Evolutionary conservation across 2,329 filamentous ascomycete species (phyloP).

Genomic region (Colletotrichum spinosum): DNA sequence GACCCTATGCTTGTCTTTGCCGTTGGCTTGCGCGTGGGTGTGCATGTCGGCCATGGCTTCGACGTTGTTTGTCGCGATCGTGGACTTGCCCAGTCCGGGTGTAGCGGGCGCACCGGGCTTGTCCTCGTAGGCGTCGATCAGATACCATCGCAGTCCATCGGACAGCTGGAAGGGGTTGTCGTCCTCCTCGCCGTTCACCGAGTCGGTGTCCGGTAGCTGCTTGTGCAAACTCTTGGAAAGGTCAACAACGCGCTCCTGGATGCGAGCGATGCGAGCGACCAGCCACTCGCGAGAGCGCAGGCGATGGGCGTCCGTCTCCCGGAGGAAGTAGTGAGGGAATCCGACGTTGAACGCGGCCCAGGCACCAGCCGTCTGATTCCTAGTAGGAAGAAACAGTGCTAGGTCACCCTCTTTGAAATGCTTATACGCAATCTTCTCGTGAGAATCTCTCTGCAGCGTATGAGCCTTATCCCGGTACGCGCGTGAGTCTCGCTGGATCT

Average conservation of each 20-base stretch:
- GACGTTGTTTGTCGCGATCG: constrained; percentile 87
- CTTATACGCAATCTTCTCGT: constrained; percentile 95
- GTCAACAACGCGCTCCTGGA: constrained; percentile 94
- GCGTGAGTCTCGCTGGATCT: constrained; percentile 90
- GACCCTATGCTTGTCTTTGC: constrained; percentile 58
- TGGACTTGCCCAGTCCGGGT: constrained; percentile 90
- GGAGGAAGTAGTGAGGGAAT: constrained; percentile 95
- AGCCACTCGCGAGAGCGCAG: constrained; percentile 91
- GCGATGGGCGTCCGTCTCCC: constrained; percentile 90
- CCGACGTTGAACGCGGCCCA: constrained; percentile 99
- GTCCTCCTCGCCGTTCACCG: constrained; percentile 73
- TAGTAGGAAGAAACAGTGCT: constrained; percentile 91
- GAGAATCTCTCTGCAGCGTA: constrained; percentile 82
- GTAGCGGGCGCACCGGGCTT: constrained; percentile 93
- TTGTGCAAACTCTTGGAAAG: constrained; percentile 79
- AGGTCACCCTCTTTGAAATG: constrained; percentile 97
- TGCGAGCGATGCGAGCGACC: constrained; percentile 90
- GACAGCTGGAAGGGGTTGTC: constrained; percentile 98
- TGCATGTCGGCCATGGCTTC: constrained; percentile 84
- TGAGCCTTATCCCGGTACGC: constrained; percentile 90
- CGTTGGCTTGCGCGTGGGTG: constrained; percentile 56
- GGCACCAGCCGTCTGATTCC: constrained; percentile 92
- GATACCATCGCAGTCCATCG: constrained; percentile 94
- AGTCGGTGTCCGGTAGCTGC: constrained; percentile 59
- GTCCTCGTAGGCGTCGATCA: constrained; percentile 93